Conservation (phyloP, 345 rosid genomes). For the Conringia planisiliqua region DNA sequence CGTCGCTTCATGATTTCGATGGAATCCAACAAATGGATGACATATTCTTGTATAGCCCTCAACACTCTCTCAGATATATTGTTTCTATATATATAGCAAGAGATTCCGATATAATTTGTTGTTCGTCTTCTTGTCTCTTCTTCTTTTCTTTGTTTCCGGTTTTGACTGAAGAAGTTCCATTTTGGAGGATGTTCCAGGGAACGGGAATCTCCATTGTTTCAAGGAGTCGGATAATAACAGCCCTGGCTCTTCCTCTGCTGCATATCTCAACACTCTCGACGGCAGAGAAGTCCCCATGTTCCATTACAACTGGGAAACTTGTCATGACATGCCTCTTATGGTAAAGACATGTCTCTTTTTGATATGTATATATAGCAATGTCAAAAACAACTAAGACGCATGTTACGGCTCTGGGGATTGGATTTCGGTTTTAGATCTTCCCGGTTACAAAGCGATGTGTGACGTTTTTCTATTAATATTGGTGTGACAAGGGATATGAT, state of each 20-base stretch:
- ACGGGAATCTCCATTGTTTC: constrained; percentile 14
- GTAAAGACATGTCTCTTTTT: constrained; percentile 7
- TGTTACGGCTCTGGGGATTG: neutral
- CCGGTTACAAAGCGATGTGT: neutral
- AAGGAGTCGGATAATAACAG: constrained; percentile 15
- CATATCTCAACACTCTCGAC: constrained; percentile 13
- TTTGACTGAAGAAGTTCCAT: constrained; percentile 35
- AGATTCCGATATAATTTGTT: neutral
- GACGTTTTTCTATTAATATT: neutral
- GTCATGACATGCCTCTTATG: constrained; percentile 22
- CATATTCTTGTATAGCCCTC: constrained; percentile 62
- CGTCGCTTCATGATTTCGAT: constrained; percentile 41
- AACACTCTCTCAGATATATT: neutral
- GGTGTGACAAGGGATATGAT: neutral
- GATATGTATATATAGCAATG: neutral
- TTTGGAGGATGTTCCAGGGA: constrained; percentile 41
- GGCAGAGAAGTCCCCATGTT: constrained; percentile 27
- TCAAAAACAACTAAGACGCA: neutral
- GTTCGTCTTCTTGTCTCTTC: neutral
- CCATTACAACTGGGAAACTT: constrained; percentile 27
- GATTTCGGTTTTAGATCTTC: neutral
- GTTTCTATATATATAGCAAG: neutral
- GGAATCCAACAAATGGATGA: constrained; percentile 62
- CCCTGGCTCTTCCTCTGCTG: constrained; percentile 3
- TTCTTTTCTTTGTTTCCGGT: constrained; percentile 27